phyloP scores from a whole-genome alignment of 2,329 filamentous ascomycete species.

The Botrytis paeoniae region DNA sequence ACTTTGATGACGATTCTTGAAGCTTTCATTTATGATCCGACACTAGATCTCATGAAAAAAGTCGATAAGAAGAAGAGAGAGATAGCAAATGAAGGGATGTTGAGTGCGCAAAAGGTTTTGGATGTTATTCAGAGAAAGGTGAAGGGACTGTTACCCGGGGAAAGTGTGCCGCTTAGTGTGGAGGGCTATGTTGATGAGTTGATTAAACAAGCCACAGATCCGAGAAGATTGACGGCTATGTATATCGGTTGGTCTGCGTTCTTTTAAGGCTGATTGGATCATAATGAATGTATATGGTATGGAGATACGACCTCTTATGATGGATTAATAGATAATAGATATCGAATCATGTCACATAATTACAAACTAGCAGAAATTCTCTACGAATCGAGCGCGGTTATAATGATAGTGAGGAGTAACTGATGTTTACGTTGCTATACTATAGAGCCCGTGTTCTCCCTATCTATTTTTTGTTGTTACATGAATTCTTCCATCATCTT shows the following conservation, averaged over 20 bases:
- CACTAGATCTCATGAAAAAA: slow-evolving; percentile 79
- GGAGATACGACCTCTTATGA: neutral
- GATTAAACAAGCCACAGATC: slow-evolving; percentile 80
- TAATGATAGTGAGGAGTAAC: neutral
- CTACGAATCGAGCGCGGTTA: neutral
- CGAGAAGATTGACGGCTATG: slow-evolving; percentile 81
- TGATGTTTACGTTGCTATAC: neutral
- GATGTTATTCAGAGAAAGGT: slow-evolving; percentile 88
- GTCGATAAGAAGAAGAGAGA: slow-evolving; percentile 51
- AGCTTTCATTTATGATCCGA: slow-evolving; percentile 95
- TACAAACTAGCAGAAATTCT: neutral
- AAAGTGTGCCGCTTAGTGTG: slow-evolving; percentile 89
- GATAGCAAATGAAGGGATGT: slow-evolving; percentile 49
- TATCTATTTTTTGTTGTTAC: neutral
- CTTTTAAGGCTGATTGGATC: slow-evolving; percentile 43
- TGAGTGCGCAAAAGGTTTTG: slow-evolving; percentile 75
- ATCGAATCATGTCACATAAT: neutral
- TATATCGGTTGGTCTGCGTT: slow-evolving; percentile 92
- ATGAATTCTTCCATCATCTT: neutral
- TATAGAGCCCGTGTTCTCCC: neutral
- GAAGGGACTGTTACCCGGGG: slow-evolving; percentile 75
- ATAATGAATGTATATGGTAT: neutral
- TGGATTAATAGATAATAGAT: neutral
- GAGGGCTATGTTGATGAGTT: slow-evolving; percentile 97
- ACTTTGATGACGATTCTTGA: slow-evolving; percentile 96